Percentiles rank a stretch among this genome's conserved stretches.
Evolutionary conservation across 2,329 filamentous ascomycete species (phyloP).

Genomic region (Aureobasidium sp.): DNA sequence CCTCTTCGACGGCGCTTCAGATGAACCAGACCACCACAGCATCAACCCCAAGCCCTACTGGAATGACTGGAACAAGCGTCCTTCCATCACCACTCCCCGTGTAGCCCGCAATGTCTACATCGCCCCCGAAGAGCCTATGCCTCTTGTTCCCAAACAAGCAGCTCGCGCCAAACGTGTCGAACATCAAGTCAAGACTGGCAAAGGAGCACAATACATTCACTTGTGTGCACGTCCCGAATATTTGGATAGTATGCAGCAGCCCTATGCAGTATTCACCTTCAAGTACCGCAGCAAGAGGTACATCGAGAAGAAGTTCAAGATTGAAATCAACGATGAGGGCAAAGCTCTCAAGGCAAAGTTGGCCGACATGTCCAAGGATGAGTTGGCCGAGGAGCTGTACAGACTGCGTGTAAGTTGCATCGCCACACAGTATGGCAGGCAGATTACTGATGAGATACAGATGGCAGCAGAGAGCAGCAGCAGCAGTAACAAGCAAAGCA

Average conservation of each 20-base stretch:
- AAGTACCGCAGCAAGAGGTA: constrained; percentile 44
- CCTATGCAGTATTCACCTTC: constrained; percentile 56
- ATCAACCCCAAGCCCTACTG: constrained; percentile 36
- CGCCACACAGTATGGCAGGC: too few species aligned
- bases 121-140: constrained; percentile 36
- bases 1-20: constrained; percentile 38
- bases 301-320: constrained; percentile 39
- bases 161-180: constrained; percentile 26
- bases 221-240: constrained; percentile 42
- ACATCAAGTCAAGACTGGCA: constrained; percentile 39
- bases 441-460: neutral
- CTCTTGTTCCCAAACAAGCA: constrained; percentile 24
- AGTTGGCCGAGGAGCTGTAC: constrained; percentile 13
- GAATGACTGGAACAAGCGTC: constrained; percentile 29
- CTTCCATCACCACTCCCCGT: neutral
- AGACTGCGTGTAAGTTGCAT: neutral
- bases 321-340: constrained; percentile 28
- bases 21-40: constrained; percentile 24
- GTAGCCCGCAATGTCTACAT: constrained; percentile 30
- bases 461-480: neutral
- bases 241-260: constrained; percentile 41
- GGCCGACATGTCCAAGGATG: constrained; percentile 12
- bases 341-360: constrained; percentile 14
- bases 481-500: neutral
- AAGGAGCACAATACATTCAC: constrained; percentile 44